phyloP scores from a whole-genome alignment of 148 eudicot species.

The Drosera capensis region DNA sequence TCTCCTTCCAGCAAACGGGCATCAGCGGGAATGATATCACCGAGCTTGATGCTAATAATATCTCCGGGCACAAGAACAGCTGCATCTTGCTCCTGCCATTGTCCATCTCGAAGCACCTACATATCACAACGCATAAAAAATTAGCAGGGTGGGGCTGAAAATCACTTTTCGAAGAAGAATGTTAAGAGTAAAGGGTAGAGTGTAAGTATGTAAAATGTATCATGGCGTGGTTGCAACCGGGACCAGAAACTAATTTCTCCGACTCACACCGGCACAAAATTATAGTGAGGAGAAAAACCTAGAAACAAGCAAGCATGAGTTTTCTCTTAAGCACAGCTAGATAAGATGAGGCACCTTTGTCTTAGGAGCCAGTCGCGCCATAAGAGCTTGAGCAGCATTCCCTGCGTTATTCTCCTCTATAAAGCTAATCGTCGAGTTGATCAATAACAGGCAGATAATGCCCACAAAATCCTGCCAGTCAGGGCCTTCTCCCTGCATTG shows the following conservation, averaged over 20 bases:
- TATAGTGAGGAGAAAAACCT: too few relatives aligned
- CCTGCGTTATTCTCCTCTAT: conserved; percentile 74
- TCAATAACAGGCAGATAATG: conserved; percentile 40
- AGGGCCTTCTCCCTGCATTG: conserved; percentile 47
- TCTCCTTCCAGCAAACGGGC: conserved; percentile 75
- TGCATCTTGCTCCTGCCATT: conserved; percentile 68
- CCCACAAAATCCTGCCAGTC: conserved; percentile 75
- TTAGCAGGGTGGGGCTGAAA: neutral
- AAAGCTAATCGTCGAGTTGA: conserved; percentile 63
- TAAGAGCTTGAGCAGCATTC: conserved; percentile 61
- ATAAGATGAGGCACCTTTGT: conserved; percentile 31
- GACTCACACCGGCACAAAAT: too few relatives aligned
- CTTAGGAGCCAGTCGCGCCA: conserved; percentile 60
- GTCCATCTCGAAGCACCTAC: conserved; percentile 61
- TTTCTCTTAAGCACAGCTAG: neutral
- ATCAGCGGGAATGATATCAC: conserved; percentile 75
- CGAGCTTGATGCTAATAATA: conserved; percentile 57
- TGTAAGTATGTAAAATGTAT: too few relatives aligned
- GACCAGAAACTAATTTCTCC: too few relatives aligned
- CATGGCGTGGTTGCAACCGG: too few relatives aligned
- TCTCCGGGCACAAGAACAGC: conserved; percentile 59
- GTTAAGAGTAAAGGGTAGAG: too few relatives aligned
- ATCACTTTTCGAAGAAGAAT: neutral
- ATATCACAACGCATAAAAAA: conserved; percentile 2
- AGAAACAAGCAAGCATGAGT: too few relatives aligned